Evolutionary conservation across 2,329 filamentous ascomycete genomes (phyloP).

Genomic region (Verticillium isaacii): DNA sequence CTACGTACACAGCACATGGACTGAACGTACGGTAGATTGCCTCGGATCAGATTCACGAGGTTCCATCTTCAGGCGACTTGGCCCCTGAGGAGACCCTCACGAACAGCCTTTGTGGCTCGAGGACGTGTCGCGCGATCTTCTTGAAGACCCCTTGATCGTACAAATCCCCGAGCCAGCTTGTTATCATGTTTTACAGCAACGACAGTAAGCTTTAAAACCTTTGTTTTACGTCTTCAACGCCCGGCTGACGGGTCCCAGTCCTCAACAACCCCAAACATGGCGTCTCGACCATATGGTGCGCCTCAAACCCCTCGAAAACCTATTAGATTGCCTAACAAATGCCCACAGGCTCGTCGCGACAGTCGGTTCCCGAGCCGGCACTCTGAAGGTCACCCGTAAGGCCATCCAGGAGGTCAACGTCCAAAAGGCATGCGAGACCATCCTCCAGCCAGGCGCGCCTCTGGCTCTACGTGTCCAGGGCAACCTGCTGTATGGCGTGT

Average conservation of each 20-base stretch:
- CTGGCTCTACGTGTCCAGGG: conserved; percentile 88
- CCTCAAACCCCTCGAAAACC: background rate
- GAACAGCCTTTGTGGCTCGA: no score
- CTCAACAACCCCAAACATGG: conserved; percentile 85
- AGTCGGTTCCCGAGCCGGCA: conserved; percentile 60
- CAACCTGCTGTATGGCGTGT: conserved; percentile 80
- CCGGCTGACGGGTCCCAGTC: conserved; percentile 44
- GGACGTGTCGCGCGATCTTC: no score
- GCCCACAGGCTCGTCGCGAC: conserved; percentile 79
- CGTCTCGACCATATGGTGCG: conserved; percentile 89
- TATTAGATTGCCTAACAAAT: background rate
- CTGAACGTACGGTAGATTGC: background rate
- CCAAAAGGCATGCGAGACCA: conserved; percentile 80
- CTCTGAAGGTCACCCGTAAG: conserved; percentile 75
- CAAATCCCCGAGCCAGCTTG: background rate
- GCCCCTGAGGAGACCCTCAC: no score
- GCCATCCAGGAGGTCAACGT: conserved; percentile 87
- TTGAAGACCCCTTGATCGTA: background rate
- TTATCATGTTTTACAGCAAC: conserved; percentile 87
- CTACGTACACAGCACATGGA: background rate
- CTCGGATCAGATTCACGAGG: no score
- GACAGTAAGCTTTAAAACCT: conserved; percentile 61
- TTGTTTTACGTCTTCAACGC: background rate
- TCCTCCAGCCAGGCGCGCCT: conserved; percentile 74
- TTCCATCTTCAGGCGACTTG: no score